Percentiles rank a stretch among this genome's conserved stretches.
phyloP scores from a whole-genome alignment of 2,329 filamentous ascomycete species.

The Talaromyces sp. region DNA sequence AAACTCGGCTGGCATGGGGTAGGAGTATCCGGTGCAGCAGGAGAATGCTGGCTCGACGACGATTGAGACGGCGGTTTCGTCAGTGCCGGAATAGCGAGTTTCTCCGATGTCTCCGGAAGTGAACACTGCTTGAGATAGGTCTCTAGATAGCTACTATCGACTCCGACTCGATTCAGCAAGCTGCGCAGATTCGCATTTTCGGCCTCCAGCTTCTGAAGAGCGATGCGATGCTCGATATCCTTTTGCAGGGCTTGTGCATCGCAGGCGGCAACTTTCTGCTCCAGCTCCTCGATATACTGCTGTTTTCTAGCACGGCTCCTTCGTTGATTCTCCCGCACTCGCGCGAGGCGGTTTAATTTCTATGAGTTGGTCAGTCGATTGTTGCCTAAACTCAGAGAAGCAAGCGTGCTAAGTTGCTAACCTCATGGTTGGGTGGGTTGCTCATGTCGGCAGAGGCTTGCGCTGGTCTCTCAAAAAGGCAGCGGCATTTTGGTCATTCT shows the following conservation, averaged over 20 bases:
- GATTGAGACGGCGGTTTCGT: conserved; percentile 8
- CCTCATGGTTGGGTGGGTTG: not conserved
- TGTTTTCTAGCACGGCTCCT: conserved; percentile 31
- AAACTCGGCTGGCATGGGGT: not conserved
- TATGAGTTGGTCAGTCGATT: conserved; percentile 12
- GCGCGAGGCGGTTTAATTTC: conserved; percentile 32
- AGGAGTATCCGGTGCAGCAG: not conserved
- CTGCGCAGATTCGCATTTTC: conserved; percentile 27
- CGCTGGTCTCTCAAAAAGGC: not conserved
- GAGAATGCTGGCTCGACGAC: not conserved
- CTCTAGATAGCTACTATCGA: conserved; percentile 19
- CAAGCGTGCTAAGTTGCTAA: not conserved
- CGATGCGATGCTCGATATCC: conserved; percentile 30
- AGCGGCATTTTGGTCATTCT: not conserved
- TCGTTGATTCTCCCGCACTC: conserved; percentile 34
- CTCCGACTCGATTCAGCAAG: conserved; percentile 21
- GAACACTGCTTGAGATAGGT: conserved; percentile 21
- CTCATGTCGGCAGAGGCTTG: not conserved
- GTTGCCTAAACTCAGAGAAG: not conserved
- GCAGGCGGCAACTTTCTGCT: conserved; percentile 23
- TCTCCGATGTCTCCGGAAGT: conserved; percentile 17
- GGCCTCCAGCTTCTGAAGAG: conserved; percentile 26
- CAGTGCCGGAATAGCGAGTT: conserved; percentile 32
- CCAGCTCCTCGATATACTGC: conserved; percentile 31
- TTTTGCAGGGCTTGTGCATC: conserved; percentile 24